Conservation (phyloP, 176 grass and related monocot genomes). For the Oryza australiensis region DNA sequence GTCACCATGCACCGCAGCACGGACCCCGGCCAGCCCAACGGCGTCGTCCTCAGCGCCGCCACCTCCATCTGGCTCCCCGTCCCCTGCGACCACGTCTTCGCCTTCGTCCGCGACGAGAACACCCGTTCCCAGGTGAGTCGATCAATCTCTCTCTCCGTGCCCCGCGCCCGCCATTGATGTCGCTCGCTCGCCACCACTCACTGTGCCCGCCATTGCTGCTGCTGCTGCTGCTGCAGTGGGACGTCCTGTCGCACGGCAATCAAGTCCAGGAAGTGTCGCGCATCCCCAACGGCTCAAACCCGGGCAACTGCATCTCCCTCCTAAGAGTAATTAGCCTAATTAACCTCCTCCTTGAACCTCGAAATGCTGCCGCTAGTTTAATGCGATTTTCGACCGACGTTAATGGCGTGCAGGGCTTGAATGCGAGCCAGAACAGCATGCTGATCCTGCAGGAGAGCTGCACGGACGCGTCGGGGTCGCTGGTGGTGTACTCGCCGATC, state of each 20-base stretch:
- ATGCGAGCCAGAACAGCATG: slow-evolving; percentile 69
- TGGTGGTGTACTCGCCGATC: slow-evolving; percentile 77
- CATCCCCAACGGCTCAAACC: slow-evolving; percentile 65
- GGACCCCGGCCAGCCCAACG: slow-evolving; percentile 70
- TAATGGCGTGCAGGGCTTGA: slow-evolving; percentile 45
- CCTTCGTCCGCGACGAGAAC: slow-evolving; percentile 73
- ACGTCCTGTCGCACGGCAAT: slow-evolving; percentile 74
- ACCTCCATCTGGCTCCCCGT: slow-evolving; percentile 88
- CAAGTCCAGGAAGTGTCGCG: slow-evolving; percentile 76
- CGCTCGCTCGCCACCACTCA: not conserved
- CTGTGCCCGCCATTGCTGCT: slow-evolving; percentile 6
- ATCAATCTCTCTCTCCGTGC: not conserved
- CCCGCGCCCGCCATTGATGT: not conserved
- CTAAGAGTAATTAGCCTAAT: slow-evolving; percentile 49
- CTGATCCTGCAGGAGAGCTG: slow-evolving; percentile 96
- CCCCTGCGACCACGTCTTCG: slow-evolving; percentile 69
- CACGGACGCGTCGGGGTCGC: slow-evolving; percentile 70
- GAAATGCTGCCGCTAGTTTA: not conserved
- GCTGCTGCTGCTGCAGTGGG: slow-evolving; percentile 64
- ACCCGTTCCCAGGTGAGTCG: slow-evolving; percentile 67
- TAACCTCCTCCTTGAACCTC: not conserved
- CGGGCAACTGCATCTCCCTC: slow-evolving; percentile 90
- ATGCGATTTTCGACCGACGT: not conserved
- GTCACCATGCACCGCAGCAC: slow-evolving; percentile 55
- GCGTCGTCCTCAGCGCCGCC: slow-evolving; percentile 79